Conservation (phyloP, 257 asterid species). For the Knoxia roxburghii region DNA sequence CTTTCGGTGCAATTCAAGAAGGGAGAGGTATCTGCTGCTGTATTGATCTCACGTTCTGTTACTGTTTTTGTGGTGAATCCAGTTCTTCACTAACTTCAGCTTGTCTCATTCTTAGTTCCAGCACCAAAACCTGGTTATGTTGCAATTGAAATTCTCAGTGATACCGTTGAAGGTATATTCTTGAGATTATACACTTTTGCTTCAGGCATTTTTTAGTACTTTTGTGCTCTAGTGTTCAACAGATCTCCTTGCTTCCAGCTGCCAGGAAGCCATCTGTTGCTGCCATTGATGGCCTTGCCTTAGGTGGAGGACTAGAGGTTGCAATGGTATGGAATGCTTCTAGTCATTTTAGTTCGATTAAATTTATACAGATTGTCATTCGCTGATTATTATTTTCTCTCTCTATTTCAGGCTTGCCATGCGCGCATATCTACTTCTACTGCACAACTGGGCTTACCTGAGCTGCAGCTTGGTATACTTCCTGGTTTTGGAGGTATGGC, state of each 20-base stretch:
- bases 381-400: conserved; percentile 14
- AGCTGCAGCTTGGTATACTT: conserved; percentile 89
- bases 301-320: conserved; percentile 98
- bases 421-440: conserved; percentile 83
- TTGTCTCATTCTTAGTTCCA: conserved; percentile 44
- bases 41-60: conserved; percentile 2
- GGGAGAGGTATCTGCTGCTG: conserved; percentile 46
- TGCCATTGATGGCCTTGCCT: conserved; percentile 95
- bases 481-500: conserved; percentile 97
- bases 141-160: conserved; percentile 75
- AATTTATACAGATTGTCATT: conserved; percentile 3
- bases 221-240: not conserved
- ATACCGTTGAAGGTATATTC: conserved; percentile 60
- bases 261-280: conserved; percentile 93
- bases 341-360: not conserved
- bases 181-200: conserved; percentile 13
- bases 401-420: conserved; percentile 77
- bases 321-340: conserved; percentile 64
- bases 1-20: conserved; percentile 68
- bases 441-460: conserved; percentile 94
- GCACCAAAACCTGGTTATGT: conserved; percentile 85
- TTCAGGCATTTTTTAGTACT: not conserved
- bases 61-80: conserved; percentile 9
- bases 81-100: conserved; percentile 27
- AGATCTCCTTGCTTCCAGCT: conserved; percentile 30